Evolutionary conservation across 768 basidiomycete genomes (phyloP).

Genomic region (Trametes sanguinea): DNA sequence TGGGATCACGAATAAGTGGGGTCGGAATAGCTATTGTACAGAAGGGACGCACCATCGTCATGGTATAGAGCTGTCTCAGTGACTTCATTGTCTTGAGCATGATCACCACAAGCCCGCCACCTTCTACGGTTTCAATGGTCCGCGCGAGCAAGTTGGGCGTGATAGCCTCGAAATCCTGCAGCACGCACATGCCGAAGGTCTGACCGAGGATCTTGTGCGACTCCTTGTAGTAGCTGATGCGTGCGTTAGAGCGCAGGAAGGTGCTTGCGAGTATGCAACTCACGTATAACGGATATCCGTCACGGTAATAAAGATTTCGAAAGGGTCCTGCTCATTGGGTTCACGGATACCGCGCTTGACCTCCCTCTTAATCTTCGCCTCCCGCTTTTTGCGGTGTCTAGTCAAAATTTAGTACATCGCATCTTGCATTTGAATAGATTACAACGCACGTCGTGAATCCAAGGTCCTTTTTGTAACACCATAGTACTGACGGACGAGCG

Average conservation of each 20-base stretch:
- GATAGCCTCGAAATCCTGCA: slow-evolving; percentile 98
- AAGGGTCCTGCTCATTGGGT: slow-evolving; percentile 93
- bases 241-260: background rate
- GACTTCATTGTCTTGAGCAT: slow-evolving; percentile 95
- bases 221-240: slow-evolving; percentile 84
- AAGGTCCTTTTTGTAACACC: slow-evolving; percentile 99
- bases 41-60: slow-evolving; percentile 64
- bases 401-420: background rate
- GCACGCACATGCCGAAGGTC: slow-evolving; percentile 94
- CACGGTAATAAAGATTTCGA: slow-evolving; percentile 98
- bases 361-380: slow-evolving; percentile 95
- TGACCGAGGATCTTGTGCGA: slow-evolving; percentile 96
- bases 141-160: slow-evolving; percentile 96
- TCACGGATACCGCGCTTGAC: slow-evolving; percentile 93
- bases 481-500: slow-evolving; percentile 87
- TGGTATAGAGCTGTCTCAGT: slow-evolving; percentile 85
- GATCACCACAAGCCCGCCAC: slow-evolving; percentile 86
- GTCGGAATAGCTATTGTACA: background rate
- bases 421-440: no score
- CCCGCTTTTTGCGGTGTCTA: slow-evolving; percentile 95
- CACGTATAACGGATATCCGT: slow-evolving; percentile 98
- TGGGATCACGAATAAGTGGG: slow-evolving; percentile 33
- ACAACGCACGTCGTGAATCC: slow-evolving; percentile 84
- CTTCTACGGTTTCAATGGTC: slow-evolving; percentile 98
- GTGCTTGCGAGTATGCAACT: slow-evolving; percentile 33